These are phyloP conservation scores for Penicillium sp. DNA, from an alignment of 2,329 filamentous ascomycete genomes.

Conservation along the genomic window DNA sequence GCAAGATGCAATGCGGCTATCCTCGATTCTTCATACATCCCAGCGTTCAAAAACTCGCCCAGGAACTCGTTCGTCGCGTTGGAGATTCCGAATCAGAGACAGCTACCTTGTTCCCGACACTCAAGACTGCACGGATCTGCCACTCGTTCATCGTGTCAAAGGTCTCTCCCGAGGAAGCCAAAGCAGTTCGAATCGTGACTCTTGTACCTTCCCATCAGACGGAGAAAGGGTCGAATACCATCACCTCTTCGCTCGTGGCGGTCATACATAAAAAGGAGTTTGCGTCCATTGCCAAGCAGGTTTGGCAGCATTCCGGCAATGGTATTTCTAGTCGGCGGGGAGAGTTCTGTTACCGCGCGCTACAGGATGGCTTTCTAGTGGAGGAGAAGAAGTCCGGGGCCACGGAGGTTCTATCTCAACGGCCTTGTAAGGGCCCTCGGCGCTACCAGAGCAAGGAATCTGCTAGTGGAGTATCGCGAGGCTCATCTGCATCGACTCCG, in stretches of 20 bases:
- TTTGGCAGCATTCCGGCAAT: conserved; percentile 95
- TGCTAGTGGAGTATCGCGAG: conserved; percentile 37
- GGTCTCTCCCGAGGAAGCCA: conserved; percentile 27
- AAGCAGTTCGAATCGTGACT: conserved; percentile 51
- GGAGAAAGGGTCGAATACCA: conserved; percentile 53
- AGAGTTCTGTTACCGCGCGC: conserved; percentile 75
- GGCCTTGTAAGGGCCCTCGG: conserved; percentile 62
- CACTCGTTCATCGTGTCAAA: conserved; percentile 59
- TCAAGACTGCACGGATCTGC: conserved; percentile 64
- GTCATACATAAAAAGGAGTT: conserved; percentile 65
- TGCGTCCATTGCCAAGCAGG: conserved; percentile 75
- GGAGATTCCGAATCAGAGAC: conserved; percentile 49
- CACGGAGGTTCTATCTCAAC: conserved; percentile 23
- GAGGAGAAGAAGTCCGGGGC: conserved; percentile 37
- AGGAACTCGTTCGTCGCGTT: conserved; percentile 59
- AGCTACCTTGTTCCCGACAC: conserved; percentile 78
- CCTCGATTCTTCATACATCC: conserved; percentile 92
- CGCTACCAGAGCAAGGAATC: conserved; percentile 66
- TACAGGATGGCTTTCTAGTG: conserved; percentile 62
- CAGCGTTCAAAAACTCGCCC: conserved; percentile 67
- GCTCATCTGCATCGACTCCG: conserved; percentile 31
- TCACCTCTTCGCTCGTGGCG: conserved; percentile 59
- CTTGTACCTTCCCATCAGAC: conserved; percentile 54
- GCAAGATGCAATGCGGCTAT: conserved; percentile 83
- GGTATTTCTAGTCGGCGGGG: conserved; percentile 85